Base-by-base conservation (phyloP, 306 rosid species). In the Sicyos baderoa region DNA sequence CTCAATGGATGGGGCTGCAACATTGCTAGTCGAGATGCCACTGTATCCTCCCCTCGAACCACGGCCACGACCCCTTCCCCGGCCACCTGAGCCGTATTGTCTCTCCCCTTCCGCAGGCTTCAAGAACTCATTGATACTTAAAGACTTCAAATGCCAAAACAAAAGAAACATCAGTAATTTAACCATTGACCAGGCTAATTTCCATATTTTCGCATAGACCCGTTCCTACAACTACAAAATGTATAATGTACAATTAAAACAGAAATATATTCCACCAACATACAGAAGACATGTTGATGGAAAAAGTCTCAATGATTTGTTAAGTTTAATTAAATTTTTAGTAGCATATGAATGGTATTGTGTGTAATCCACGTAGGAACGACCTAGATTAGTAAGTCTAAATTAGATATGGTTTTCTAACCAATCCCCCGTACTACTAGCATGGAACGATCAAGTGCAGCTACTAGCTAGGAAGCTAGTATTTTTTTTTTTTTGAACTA, bases 41-140 rank as follows among this genome's bases (percentile, higher is more conserved):
- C 70, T 56, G 65, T 73, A 59, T n/a, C 88, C 89, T 58, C 89
- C 91, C 70, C 91, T 80, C 2, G 83, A 72, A 42, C 94, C 88
- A 58, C 93, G 89, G 16, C 95, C 91, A 15, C 97, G 87, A 0
- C 95, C 96, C 0, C 97, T 76, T 0, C 95, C 89, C 0, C 96
- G 87, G 2, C 96, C 98, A 71, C 98, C 88, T 0, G 92, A 71
- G 68, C 54, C 72, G 52, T 84, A 85, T 78, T 49, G 85, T 81
- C 82, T 88, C 40, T 86, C 96, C 16, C 99, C 96, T 75, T 86
- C 97, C 53, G 87, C 90, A 49, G 99, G 91, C 86, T 90, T 93
- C 78, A 93, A 83, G 83, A 93, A 90, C 79, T 93, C 99, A 15
- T 81, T 86, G 44, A 93, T 88, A 79, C 89, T 84, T 52, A 93